Evolutionary conservation across 495 filamentous ascomycete genomes (phyloP).

Genomic region (Durotheca rogersii): DNA sequence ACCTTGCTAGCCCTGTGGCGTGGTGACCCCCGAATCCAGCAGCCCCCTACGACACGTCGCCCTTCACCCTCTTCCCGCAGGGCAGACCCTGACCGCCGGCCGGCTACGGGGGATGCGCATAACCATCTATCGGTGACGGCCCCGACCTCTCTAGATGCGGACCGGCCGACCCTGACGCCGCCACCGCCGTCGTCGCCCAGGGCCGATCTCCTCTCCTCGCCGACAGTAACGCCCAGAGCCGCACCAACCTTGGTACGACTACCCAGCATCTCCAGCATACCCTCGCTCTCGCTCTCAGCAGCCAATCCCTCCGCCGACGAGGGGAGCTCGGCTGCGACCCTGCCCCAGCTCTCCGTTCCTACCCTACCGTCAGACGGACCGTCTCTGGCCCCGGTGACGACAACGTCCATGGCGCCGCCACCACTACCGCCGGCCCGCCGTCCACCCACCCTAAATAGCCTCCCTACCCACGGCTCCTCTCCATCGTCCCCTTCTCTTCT

Average conservation of each 20-base stretch:
- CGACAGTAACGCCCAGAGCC: constrained; percentile 47
- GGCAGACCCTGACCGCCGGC: constrained; percentile 1
- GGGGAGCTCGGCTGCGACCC: constrained; percentile 18
- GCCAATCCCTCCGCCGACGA: constrained; percentile 31
- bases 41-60: constrained; percentile 28
- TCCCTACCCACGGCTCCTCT: constrained; percentile 27
- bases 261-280: constrained; percentile 27
- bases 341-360: constrained; percentile 21
- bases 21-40: constrained; percentile 29
- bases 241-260: constrained; percentile 6
- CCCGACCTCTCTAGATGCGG: constrained; percentile 2
- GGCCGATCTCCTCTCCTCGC: not conserved
- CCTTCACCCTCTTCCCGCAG: constrained; percentile 7
- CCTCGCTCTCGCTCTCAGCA: constrained; percentile 45
- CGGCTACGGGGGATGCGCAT: not conserved
- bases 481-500: constrained; percentile 23
- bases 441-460: constrained; percentile 21
- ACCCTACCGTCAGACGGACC: constrained; percentile 13
- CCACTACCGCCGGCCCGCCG: constrained; percentile 11
- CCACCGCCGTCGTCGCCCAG: constrained; percentile 2
- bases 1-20: constrained; percentile 28
- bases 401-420: constrained; percentile 33
- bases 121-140: not conserved
- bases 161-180: constrained; percentile 18
- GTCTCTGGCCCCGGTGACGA: not conserved